These are phyloP conservation scores for Fusarium beomiforme DNA, from an alignment of 2,329 filamentous ascomycete species.

Conservation along the genomic window DNA sequence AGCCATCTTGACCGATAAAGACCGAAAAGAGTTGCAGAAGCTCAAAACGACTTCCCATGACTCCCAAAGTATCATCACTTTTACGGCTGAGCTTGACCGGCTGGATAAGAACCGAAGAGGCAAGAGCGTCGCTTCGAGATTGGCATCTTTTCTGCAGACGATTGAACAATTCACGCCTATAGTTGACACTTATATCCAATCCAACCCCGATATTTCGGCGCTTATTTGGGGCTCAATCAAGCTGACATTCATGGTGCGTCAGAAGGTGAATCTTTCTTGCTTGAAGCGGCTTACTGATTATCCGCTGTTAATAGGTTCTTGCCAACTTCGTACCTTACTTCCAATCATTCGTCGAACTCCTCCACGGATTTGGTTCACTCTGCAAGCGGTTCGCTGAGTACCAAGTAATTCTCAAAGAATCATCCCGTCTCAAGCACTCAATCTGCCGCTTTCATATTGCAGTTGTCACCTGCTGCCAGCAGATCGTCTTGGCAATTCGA, in stretches of 20 bases:
- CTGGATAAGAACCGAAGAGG: conserved; percentile 6
- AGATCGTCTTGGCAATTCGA: background rate
- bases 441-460: conserved; percentile 18
- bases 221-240: conserved; percentile 22
- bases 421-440: background rate
- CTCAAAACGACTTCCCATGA: conserved; percentile 9
- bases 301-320: background rate
- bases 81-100: conserved; percentile 17
- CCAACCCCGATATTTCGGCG: conserved; percentile 10
- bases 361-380: conserved; percentile 12
- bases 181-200: conserved; percentile 10
- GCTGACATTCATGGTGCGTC: conserved; percentile 16
- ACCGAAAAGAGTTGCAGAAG: conserved; percentile 14
- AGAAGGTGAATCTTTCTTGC: background rate
- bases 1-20: conserved; percentile 6
- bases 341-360: conserved; percentile 21
- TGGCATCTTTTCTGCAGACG: conserved; percentile 22
- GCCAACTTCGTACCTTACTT: conserved; percentile 35
- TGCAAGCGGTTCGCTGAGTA: conserved; percentile 16
- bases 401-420: conserved; percentile 4
- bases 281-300: background rate
- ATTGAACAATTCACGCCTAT: conserved; percentile 23
- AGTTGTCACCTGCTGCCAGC: conserved; percentile 15
- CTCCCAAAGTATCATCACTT: conserved; percentile 21
- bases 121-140: conserved; percentile 16